phyloP scores from a whole-genome alignment of 495 filamentous ascomycete species.

The Oidiodendron maius region DNA sequence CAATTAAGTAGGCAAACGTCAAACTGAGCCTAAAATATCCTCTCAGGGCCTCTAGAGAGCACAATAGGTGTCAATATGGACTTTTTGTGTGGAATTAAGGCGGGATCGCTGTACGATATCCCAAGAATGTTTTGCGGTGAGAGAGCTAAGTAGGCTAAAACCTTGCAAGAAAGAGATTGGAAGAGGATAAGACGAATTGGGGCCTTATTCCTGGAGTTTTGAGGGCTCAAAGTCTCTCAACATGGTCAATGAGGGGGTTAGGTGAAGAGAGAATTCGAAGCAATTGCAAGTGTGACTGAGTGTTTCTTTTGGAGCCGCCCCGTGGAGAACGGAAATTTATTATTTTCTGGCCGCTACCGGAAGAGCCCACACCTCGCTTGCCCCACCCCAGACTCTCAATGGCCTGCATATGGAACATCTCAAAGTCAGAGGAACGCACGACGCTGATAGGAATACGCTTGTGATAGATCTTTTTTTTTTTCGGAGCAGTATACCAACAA shows the following conservation, averaged over 20 bases:
- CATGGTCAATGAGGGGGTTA: slow-evolving; percentile 19
- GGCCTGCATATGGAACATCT: too few relatives aligned
- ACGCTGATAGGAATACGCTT: too few relatives aligned
- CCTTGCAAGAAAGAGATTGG: slow-evolving; percentile 1
- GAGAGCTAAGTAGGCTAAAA: not conserved
- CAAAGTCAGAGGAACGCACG: too few relatives aligned
- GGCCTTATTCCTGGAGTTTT: slow-evolving; percentile 10
- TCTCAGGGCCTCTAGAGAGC: not conserved
- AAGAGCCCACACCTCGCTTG: too few relatives aligned
- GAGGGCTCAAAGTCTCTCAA: slow-evolving; percentile 22
- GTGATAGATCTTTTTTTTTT: too few relatives aligned
- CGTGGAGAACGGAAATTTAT: too few relatives aligned
- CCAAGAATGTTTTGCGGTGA: not conserved
- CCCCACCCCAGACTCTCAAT: too few relatives aligned
- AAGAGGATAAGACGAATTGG: not conserved
- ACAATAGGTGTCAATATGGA: not conserved
- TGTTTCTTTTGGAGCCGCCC: too few relatives aligned
- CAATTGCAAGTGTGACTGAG: not conserved
- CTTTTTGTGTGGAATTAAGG: slow-evolving; percentile 2
- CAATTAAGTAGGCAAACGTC: slow-evolving; percentile 8
- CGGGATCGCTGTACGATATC: not conserved
- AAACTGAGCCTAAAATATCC: slow-evolving; percentile 6
- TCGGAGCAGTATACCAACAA: too few relatives aligned
- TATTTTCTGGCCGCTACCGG: too few relatives aligned
- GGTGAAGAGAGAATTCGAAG: slow-evolving; percentile 4